Base-by-base conservation (phyloP, 176 grass and related monocot species). In the Cenchrus americanus region DNA sequence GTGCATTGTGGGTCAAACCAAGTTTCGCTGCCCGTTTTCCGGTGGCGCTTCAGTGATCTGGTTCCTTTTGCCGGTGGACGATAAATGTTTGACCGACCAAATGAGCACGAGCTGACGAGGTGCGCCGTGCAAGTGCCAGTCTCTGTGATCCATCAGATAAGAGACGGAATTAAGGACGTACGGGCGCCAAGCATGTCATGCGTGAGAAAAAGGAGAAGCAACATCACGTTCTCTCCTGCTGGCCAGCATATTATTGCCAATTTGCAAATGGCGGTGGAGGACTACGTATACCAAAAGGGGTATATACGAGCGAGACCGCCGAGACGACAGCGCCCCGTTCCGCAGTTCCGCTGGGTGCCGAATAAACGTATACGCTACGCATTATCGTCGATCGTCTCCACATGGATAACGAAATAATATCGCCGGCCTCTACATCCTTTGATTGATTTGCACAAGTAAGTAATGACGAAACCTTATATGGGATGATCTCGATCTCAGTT, bases 151-250 rank as follows among this genome's bases (percentile, higher is more conserved):
- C 3, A 7, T 18, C 9, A 7, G 14, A 5, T n/a, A 2, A 23
- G 6, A 73, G 51, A 23, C n/a, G n/a, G 34, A 50, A n/a, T n/a
- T 10, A 41, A 2, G 5, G 71, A 51, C 52, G 62, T 14, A 75
- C 27, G 27, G 27, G 27, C 22, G 30, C 40, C 27, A 57, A 57
- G 71, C 50, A 30, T 30, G 17, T 44, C 37, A n/a, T 1, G 40
- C 66, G 17, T 21, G 10, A 43, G n/a, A 42, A 73, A 77, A 82
- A 10, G 5, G 62, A 59, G 42, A 44, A 44, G 53, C 86, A 62
- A 18, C 53, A 43, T 50, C 79, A 82, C 63, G 43, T 82, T 74
- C 79, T 24, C 79, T 40, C 63, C 37, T 62, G 6, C 72, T 73
- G 49, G 57, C 58, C 22, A 37, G 81, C n/a, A 48, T 59, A 41